A percentile compares a stretch with the other conserved stretches of the same genome.
Evolutionary conservation across 805 yeast genomes (phyloP).

Genomic region (Myxozyma geophila): DNA sequence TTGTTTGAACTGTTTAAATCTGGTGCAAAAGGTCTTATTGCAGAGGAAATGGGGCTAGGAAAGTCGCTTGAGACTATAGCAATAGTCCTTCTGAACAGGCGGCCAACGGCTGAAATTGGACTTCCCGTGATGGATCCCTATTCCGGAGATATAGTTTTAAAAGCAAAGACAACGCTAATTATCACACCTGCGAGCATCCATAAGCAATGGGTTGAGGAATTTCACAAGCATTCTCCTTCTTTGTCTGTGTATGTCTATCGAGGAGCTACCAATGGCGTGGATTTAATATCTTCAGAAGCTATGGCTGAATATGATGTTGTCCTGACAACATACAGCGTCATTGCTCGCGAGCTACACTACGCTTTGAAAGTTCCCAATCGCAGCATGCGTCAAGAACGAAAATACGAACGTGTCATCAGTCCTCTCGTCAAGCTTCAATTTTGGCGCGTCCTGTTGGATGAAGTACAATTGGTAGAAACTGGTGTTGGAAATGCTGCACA

Average conservation of each 20-base stretch:
- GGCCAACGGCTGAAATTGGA: constrained; percentile 46
- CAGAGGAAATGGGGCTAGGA: constrained; percentile 98
- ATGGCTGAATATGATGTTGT: constrained; percentile 73
- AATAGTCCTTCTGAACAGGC: constrained; percentile 62
- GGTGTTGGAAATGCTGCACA: constrained; percentile 76
- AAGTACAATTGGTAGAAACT: constrained; percentile 88
- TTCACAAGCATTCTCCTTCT: constrained; percentile 61
- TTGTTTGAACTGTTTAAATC: constrained; percentile 28
- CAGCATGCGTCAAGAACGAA: constrained; percentile 39
- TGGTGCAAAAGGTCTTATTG: constrained; percentile 60
- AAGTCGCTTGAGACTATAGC: constrained; percentile 87
- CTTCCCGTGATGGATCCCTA: constrained; percentile 36
- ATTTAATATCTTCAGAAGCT: constrained; percentile 52
- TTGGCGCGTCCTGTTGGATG: constrained; percentile 90
- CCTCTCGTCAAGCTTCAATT: constrained; percentile 83
- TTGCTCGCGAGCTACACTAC: constrained; percentile 76
- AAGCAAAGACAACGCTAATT: constrained; percentile 73
- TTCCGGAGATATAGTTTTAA: constrained; percentile 53
- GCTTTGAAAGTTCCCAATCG: constrained; percentile 71
- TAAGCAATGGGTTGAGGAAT: constrained; percentile 85
- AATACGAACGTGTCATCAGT: constrained; percentile 49
- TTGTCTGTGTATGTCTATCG: constrained; percentile 64
- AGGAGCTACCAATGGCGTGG: constrained; percentile 32
- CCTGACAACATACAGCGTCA: constrained; percentile 72
- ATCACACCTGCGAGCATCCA: constrained; percentile 85